These are phyloP conservation scores for Dictyostelium brefeldianum DNA, from an alignment of 78 protist species.

Conservation along the genomic window DNA sequence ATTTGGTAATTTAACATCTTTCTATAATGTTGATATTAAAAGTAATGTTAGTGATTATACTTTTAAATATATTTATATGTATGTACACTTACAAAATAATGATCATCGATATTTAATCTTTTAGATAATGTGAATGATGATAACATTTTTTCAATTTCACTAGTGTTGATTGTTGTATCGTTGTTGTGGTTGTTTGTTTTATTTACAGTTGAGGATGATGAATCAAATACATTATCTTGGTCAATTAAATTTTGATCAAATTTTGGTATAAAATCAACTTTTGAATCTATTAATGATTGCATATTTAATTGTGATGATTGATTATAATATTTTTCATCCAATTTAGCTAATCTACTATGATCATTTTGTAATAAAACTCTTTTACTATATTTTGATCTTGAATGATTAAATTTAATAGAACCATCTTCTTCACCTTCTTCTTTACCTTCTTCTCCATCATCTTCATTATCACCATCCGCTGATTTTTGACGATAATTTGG, in stretches of 20 bases:
- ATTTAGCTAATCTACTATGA: background rate
- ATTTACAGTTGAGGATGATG: too few relatives aligned
- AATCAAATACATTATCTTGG: background rate
- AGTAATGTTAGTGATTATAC: background rate
- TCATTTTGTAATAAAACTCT: slow-evolving; percentile 20
- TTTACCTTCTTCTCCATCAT: background rate
- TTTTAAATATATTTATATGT: too few relatives aligned
- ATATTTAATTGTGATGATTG: slow-evolving; percentile 25
- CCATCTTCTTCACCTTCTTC: background rate
- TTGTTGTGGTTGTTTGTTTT: background rate
- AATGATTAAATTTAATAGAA: background rate
- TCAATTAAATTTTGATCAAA: slow-evolving; percentile 14
- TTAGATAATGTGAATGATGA: slow-evolving; percentile 4
- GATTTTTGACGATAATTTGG: slow-evolving; percentile 16
- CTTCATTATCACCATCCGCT: background rate
- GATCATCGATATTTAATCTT: slow-evolving; percentile 46
- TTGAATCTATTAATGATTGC: slow-evolving; percentile 51
- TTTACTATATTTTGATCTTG: slow-evolving; percentile 64
- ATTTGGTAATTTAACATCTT: slow-evolving; percentile 29
- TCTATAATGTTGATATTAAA: background rate
- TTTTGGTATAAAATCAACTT: slow-evolving; percentile 65
- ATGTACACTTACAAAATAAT: slow-evolving; percentile 39
- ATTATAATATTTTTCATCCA: slow-evolving; percentile 11
- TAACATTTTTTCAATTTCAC: slow-evolving; percentile 39
- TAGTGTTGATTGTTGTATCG: background rate